These are phyloP conservation scores for Echium plantagineum DNA, from an alignment of 257 asterid genomes.

Conservation along the genomic window DNA sequence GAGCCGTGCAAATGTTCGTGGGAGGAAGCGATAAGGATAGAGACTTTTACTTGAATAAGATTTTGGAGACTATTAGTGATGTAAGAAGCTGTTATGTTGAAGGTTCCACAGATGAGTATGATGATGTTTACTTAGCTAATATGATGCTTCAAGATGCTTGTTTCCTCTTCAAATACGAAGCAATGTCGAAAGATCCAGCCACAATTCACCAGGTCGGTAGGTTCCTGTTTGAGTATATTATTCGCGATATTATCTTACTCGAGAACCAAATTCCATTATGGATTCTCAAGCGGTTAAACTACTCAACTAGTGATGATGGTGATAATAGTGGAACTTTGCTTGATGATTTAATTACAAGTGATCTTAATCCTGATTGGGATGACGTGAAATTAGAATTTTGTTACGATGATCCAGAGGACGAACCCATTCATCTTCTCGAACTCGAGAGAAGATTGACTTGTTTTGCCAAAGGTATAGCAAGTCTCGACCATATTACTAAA, in stretches of 20 bases:
- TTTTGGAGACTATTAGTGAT: slow-evolving; percentile 2
- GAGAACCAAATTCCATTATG: slow-evolving; percentile 18
- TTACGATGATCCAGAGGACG: no score
- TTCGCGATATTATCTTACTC: slow-evolving; percentile 12
- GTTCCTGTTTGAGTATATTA: background rate
- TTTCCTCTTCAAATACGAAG: background rate
- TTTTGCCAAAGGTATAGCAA: no score
- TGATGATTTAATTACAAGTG: no score
- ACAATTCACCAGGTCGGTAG: slow-evolving; percentile 4
- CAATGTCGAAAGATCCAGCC: background rate
- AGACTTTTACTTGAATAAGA: slow-evolving; percentile 3
- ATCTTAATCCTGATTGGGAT: no score
- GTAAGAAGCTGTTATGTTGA: slow-evolving; percentile 15
- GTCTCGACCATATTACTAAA: no score
- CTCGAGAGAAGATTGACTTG: no score
- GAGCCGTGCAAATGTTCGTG: slow-evolving; percentile 8
- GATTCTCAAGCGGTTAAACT: slow-evolving; percentile 4
- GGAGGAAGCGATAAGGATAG: slow-evolving; percentile 2
- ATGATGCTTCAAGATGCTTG: slow-evolving; percentile 19
- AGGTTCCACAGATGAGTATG: background rate
- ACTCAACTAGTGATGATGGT: background rate
- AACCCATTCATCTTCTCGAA: no score
- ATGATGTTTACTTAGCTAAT: slow-evolving; percentile 7
- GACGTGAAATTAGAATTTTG: no score
- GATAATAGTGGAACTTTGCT: no score